phyloP scores from a whole-genome alignment of 305 asterid genomes.

The Fraxinus floribunda region DNA sequence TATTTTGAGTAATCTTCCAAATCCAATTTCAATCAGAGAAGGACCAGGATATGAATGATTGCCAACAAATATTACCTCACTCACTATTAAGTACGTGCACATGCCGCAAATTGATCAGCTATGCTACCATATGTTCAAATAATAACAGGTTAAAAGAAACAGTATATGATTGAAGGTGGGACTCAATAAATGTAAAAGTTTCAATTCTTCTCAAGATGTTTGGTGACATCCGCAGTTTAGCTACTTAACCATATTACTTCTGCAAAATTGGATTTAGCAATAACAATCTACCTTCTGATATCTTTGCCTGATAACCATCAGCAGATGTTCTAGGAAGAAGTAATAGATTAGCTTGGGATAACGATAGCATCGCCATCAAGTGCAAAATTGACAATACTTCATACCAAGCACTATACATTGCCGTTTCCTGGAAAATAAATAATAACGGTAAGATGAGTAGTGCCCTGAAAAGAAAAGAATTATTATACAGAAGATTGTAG shows the following conservation, averaged over 20 bases:
- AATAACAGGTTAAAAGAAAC: not conserved
- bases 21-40: not conserved
- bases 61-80: not conserved
- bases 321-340: constrained; percentile 90
- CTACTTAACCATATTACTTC: constrained; percentile 7
- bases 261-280: not conserved
- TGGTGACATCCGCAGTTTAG: not conserved
- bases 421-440: constrained; percentile 67
- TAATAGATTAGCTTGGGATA: constrained; percentile 88
- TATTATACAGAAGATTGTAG: constrained; percentile 13
- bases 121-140: constrained; percentile 4
- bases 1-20: not conserved
- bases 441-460: constrained; percentile 26
- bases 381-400: constrained; percentile 87
- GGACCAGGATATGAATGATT: not conserved
- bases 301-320: constrained; percentile 88
- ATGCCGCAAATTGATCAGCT: constrained; percentile 1
- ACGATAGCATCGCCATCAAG: constrained; percentile 87
- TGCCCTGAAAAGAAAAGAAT: constrained; percentile 21
- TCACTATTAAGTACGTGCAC: not conserved
- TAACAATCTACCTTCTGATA: constrained; percentile 80
- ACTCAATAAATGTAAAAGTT: not conserved
- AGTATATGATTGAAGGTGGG: not conserved
- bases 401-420: constrained; percentile 88
- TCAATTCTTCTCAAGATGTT: not conserved